Base-by-base conservation (phyloP, 1,284 basidiomycete species). In the Microbotryum intermedium region DNA sequence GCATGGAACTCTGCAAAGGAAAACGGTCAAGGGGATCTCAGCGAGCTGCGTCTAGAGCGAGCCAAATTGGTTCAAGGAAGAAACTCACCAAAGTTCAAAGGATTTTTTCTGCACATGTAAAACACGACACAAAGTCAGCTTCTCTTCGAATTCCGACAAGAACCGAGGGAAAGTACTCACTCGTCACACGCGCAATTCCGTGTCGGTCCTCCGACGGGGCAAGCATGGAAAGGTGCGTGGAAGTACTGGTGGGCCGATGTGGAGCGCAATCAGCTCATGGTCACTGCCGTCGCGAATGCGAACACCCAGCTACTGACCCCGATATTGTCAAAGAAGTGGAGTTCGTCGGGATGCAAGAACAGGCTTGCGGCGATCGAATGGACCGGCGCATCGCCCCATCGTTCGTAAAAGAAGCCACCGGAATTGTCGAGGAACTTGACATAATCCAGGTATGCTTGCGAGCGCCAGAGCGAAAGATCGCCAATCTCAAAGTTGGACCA, bases 301-400 rank as follows among this genome's bases (percentile, higher is more conserved):
- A 16, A 16, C 34, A 16, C 34, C 34, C 11, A 2, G 18, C 11
- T 39, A 16, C 34, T 39, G 13, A 85, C 21, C 34, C 67, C 71
- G 23, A 72, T 67, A 34, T 70, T 64, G 29, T 62, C 49, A 48
- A 71, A 71, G 39, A 62, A 69, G 55, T 69, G 69, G 4, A 69
- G 30, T 52, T 88, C 82, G 60, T 85, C 81, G 72, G 81, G 84
- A 53, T 77, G 72, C 4, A 64, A 50, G 69, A 90, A 87, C n/a
- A 90, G 73, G 0, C 85, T 81, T 1, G 82, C 86, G 2, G 84
- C 89, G 60, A 91, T 87, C 53, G 84, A 86, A 71, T 90, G 88
- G 6, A 91, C 81, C 4, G 88, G 90, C 6, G 90, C 90, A 71
- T 91, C 90, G 52, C 67, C 70, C 69, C 67, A 70, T 0, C 70